Evolutionary conservation across 768 basidiomycete species (phyloP), one percentile per base, ranked within the genome.

Genomic region (Amyloporia xantha): DNA sequence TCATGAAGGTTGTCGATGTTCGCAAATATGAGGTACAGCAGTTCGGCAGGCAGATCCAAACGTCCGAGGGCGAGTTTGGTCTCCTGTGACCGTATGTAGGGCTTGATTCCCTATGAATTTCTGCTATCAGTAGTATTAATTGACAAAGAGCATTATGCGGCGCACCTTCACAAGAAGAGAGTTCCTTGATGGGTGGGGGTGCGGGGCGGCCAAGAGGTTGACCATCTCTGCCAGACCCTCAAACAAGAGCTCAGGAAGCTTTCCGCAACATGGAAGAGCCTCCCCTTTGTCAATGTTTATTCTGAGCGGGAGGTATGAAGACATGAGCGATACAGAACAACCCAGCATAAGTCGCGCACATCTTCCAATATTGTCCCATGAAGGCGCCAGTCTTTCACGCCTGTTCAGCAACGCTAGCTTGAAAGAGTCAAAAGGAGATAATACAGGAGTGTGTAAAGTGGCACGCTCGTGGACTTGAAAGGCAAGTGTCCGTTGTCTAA

Each of bases 21-120:
- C 7, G 6, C 47, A 27, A 37, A 48, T 5, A 48, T 48, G 36
- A 27, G 25, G 20, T 37, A 15, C 11, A 48, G n/a, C 9, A 48
- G 5, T 15, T 48, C 47, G 38, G 21, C 9, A 6, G 47, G 47
- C 25, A 48, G 24, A 24, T 23, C 37, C 30, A 59, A 52, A 9
- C 20, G 19, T 6, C 38, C 38, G 20, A 39, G 38, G 9, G 30
- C 15, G n/a, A n/a, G n/a, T 19, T 13, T 39, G 38, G 12, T 39
- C 19, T 21, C 20, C 38, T 6, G 9, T 39, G 15, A 6, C 9
- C 20, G 20, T 7, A n/a, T 9, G 19, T 39, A 39, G 9, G 38
- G 12, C 38, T 13, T 39, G 17, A 9, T 9, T n/a, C 10, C n/a
- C 9, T 33, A 17, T 17, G 9, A 17, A 13, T 10, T 9, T 6